Conservation (phyloP, 371 early-diverging fungal species). For the Mortierella sp. region DNA sequence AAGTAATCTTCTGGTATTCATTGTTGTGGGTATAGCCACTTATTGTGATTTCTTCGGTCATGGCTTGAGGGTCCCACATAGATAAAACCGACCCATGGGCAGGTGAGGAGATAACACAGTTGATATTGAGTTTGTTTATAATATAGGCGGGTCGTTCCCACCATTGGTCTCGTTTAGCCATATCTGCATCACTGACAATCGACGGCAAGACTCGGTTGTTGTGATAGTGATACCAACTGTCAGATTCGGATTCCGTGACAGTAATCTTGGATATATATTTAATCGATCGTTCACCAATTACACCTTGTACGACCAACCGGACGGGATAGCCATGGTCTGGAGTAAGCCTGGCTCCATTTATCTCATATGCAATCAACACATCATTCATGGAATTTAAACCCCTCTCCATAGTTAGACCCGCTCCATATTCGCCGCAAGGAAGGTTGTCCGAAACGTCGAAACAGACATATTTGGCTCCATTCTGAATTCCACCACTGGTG, state of each 20-base stretch:
- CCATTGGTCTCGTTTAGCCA: conserved; percentile 64
- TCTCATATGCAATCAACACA: conserved; percentile 84
- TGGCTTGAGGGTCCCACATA: conserved; percentile 8
- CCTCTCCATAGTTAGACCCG: conserved; percentile 79
- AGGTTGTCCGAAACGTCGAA: conserved; percentile 78
- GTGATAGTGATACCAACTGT: conserved; percentile 80
- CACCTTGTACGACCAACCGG: conserved; percentile 87
- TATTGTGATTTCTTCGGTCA: conserved; percentile 52
- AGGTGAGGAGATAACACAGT: conserved; percentile 68
- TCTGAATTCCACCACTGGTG: conserved; percentile 58
- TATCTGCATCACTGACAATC: conserved; percentile 60
- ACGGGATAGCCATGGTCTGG: conserved; percentile 88
- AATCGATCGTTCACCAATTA: conserved; percentile 88
- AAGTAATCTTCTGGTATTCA: conserved; percentile 76
- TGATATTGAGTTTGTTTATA: conserved; percentile 79
- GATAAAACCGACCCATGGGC: conserved; percentile 47
- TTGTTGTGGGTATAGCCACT: conserved; percentile 85
- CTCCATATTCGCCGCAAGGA: conserved; percentile 80
- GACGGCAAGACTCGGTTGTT: conserved; percentile 90
- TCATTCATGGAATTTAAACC: conserved; percentile 79
- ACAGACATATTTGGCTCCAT: conserved; percentile 71
- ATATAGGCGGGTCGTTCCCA: conserved; percentile 72
- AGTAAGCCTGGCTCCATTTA: conserved; percentile 84
- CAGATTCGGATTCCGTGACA: conserved; percentile 71
- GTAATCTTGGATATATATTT: conserved; percentile 82